phyloP scores from a whole-genome alignment of 2,329 filamentous ascomycete species.

The Arthrobotrys sphaeroides region DNA sequence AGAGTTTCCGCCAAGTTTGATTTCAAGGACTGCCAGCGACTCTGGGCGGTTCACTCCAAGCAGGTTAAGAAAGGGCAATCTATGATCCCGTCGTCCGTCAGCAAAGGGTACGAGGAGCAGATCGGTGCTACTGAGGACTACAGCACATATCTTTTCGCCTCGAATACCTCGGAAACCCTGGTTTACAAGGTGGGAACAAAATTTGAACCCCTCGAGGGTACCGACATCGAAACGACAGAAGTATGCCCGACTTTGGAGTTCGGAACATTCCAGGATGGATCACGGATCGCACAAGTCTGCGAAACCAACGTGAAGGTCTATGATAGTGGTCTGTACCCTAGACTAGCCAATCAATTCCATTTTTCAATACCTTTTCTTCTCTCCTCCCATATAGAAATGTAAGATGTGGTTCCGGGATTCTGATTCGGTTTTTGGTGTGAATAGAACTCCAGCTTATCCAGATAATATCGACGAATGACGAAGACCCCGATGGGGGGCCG shows the following conservation, averaged over 20 bases:
- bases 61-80: constrained; percentile 65
- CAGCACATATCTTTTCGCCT: constrained; percentile 84
- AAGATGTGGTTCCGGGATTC: constrained; percentile 59
- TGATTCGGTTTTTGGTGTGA: constrained; percentile 55
- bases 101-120: constrained; percentile 55
- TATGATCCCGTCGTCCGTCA: constrained; percentile 53
- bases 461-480: constrained; percentile 91
- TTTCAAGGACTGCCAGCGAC: constrained; percentile 75
- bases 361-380: constrained; percentile 36
- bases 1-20: constrained; percentile 74
- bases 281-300: constrained; percentile 85
- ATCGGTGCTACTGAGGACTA: constrained; percentile 68
- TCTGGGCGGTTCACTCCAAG: constrained; percentile 82
- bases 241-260: constrained; percentile 77
- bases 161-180: constrained; percentile 66
- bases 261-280: constrained; percentile 80
- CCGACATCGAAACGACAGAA: constrained; percentile 87
- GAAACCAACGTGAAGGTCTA: constrained; percentile 89
- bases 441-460: constrained; percentile 85
- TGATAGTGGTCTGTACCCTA: constrained; percentile 75
- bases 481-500: constrained; percentile 83
- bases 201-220: constrained; percentile 78
- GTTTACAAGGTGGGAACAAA: constrained; percentile 72
- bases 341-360: constrained; percentile 53
- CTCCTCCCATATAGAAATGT: constrained; percentile 44